Percentiles rank a stretch among this genome's conserved stretches.
Evolutionary conservation across 2,329 filamentous ascomycete genomes (phyloP).

Genomic region (Zymoseptoria passerinii): DNA sequence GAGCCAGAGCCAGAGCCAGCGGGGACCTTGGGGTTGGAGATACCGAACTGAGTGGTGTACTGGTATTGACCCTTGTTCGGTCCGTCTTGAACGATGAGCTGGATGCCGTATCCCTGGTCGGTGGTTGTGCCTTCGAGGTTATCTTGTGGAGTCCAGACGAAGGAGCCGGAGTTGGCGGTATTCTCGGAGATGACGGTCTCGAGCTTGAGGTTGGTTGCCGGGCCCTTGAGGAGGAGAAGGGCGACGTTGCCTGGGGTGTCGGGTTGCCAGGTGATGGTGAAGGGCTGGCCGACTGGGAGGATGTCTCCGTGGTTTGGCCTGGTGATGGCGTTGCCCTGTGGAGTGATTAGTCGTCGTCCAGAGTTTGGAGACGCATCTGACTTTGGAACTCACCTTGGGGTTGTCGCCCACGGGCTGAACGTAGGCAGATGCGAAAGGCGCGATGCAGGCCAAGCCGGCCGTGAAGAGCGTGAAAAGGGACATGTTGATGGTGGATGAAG

Average conservation of each 20-base stretch:
- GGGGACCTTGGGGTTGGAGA: constrained; percentile 37
- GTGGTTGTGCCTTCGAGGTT: constrained; percentile 35
- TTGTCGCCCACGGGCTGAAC: constrained; percentile 24
- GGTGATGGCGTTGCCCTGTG: constrained; percentile 47
- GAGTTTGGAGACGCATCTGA: too few relatives aligned
- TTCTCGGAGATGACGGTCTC: constrained; percentile 44
- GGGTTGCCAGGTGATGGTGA: constrained; percentile 51
- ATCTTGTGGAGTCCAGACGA: constrained; percentile 46
- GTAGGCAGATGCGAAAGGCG: constrained; percentile 43
- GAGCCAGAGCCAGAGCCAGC: constrained; percentile 17
- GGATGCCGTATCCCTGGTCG: constrained; percentile 51
- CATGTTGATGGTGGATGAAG: constrained; percentile 12
- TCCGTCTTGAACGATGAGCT: constrained; percentile 49
- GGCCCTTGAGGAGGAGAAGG: constrained; percentile 53
- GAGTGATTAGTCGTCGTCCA: constrained; percentile 2
- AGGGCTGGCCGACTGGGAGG: constrained; percentile 49
- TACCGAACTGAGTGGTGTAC: constrained; percentile 54
- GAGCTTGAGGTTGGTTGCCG: constrained; percentile 46
- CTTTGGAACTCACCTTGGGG: constrained; percentile 16
- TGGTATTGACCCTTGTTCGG: constrained; percentile 45
- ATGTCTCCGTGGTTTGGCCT: constrained; percentile 44
- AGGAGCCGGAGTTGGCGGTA: constrained; percentile 48
- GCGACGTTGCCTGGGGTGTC: constrained; percentile 44
- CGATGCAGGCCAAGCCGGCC: constrained; percentile 43
- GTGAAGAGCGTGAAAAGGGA: constrained; percentile 43